Percentiles rank a stretch among this genome's conserved stretches.
phyloP scores from a whole-genome alignment of 2,329 filamentous ascomycete species.

The Colletotrichum cordylinicola region DNA sequence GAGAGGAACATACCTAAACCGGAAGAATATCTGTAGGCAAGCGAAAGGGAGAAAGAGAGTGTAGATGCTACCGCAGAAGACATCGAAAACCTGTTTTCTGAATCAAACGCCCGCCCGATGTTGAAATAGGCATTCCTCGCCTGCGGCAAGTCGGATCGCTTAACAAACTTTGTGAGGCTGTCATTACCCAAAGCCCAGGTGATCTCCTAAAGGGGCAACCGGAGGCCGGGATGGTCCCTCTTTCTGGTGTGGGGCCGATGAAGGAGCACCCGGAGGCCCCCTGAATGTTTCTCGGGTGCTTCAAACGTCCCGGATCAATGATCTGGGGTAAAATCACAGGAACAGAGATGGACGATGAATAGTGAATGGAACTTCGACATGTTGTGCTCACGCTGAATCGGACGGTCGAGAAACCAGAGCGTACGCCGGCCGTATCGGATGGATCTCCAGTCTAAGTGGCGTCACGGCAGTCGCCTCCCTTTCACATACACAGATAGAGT shows the following conservation, averaged over 20 bases:
- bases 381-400: not conserved
- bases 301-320: too few species aligned
- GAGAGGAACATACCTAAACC: not conserved
- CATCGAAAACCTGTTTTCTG: not conserved
- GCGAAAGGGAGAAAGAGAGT: accelerated
- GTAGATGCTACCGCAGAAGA: not conserved
- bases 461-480: too few species aligned
- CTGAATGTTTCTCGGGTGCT: not conserved
- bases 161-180: not conserved
- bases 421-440: too few species aligned
- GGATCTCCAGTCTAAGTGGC: too few species aligned
- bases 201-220: not conserved
- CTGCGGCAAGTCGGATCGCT: not conserved
- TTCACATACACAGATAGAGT: too few species aligned
- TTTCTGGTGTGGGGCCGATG: not conserved
- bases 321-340: too few species aligned
- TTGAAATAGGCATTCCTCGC: not conserved
- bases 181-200: not conserved
- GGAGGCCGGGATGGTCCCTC: not conserved
- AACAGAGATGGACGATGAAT: too few species aligned
- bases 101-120: not conserved
- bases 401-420: too few species aligned
- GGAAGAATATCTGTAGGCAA: not conserved
- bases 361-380: too few species aligned
- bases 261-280: not conserved